phyloP scores from a whole-genome alignment of 169 alveolate genomes.

The Cryptosporidium ubiquitum region DNA sequence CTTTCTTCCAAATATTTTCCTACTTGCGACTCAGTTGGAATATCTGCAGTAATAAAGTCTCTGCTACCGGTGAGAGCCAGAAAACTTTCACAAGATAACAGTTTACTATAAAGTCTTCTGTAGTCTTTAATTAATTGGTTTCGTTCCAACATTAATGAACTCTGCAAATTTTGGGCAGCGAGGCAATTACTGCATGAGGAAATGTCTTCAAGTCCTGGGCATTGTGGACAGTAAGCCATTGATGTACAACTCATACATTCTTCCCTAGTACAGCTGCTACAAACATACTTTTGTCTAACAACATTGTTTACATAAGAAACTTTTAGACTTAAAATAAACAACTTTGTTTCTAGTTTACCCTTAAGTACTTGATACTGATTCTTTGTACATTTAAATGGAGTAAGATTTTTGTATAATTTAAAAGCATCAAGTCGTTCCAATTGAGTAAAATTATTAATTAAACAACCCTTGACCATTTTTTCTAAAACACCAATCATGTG shows the following conservation, averaged over 20 bases:
- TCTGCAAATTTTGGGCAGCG: conserved; percentile 8
- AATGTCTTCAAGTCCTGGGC: conserved; percentile 48
- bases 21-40: background rate
- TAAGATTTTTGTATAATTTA: background rate
- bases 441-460: background rate
- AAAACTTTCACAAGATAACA: conserved; percentile 20
- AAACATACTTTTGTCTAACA: background rate
- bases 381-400: conserved; percentile 26
- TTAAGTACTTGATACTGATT: background rate
- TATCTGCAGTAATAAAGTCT: background rate
- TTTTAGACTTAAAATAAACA: background rate
- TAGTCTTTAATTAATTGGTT: background rate
- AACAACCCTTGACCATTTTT: background rate
- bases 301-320: background rate
- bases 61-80: background rate
- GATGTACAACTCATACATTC: conserved; percentile 32
- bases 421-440: background rate
- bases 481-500: background rate
- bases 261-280: background rate
- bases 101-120: background rate
- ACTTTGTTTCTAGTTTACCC: conserved; percentile 32
- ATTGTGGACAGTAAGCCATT: conserved; percentile 23
- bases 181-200: conserved; percentile 30
- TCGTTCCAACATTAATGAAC: background rate
- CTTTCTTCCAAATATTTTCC: background rate